phyloP scores from a whole-genome alignment of 2,329 filamentous ascomycete genomes.

The Claviceps cyperi region DNA sequence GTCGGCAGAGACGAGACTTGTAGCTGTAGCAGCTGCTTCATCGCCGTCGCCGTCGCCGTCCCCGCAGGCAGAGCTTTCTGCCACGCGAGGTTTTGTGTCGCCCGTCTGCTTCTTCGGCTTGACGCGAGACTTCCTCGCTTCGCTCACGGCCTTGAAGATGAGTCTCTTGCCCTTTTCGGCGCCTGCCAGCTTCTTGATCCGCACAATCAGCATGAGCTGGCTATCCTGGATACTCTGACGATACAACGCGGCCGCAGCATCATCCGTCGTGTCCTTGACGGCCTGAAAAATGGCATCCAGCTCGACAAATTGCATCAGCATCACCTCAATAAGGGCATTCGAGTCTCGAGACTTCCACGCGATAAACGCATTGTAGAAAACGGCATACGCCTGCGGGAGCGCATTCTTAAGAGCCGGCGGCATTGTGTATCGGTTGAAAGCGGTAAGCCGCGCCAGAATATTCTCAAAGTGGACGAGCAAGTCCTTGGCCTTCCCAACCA shows the following conservation, averaged over 20 bases:
- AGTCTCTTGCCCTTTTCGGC: constrained; percentile 54
- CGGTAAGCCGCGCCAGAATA: constrained; percentile 49
- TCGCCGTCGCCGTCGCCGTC: constrained; percentile 10
- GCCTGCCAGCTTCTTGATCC: constrained; percentile 66
- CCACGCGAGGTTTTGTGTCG: constrained; percentile 56
- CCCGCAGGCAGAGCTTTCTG: constrained; percentile 26
- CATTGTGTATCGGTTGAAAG: constrained; percentile 51
- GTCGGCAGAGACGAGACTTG: constrained; percentile 24
- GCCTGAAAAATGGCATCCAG: constrained; percentile 73
- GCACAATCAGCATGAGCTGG: constrained; percentile 62
- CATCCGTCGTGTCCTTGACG: constrained; percentile 63
- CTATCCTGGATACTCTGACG: constrained; percentile 68
- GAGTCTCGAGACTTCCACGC: constrained; percentile 75
- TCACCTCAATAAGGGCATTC: constrained; percentile 62
- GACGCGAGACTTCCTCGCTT: constrained; percentile 47
- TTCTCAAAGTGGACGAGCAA: constrained; percentile 66
- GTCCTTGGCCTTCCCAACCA: constrained; percentile 66
- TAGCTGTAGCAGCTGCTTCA: constrained; percentile 21
- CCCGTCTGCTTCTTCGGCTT: constrained; percentile 51
- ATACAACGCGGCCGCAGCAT: constrained; percentile 61
- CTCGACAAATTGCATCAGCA: constrained; percentile 77
- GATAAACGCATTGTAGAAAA: constrained; percentile 66
- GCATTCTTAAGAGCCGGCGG: constrained; percentile 46
- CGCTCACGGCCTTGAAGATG: constrained; percentile 60
- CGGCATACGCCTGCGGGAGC: constrained; percentile 54